phyloP scores from a whole-genome alignment of 164 flowering plant species.

The Nymphaea thermarum region DNA sequence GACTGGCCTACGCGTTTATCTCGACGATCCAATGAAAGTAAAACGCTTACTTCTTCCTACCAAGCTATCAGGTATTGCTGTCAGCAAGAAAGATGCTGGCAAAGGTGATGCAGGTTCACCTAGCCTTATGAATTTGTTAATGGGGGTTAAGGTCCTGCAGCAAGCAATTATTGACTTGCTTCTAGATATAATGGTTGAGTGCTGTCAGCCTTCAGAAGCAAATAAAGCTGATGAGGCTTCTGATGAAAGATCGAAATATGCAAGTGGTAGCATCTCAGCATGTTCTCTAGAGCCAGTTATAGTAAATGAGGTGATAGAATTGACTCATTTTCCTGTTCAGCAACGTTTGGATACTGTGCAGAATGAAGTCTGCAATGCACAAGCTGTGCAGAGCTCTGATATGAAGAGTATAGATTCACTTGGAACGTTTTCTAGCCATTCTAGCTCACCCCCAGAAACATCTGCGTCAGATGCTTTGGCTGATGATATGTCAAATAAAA shows the following conservation, averaged over 20 bases:
- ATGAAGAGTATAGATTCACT: slow-evolving; percentile 14
- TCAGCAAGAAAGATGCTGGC: slow-evolving; percentile 50
- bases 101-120: slow-evolving; percentile 74
- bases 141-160: slow-evolving; percentile 98
- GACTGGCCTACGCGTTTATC: slow-evolving; percentile 96
- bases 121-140: slow-evolving; percentile 91
- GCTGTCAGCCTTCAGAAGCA: slow-evolving; percentile 95
- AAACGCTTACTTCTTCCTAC: slow-evolving; percentile 96
- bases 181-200: slow-evolving; percentile 96
- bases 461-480: slow-evolving; percentile 38
- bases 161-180: slow-evolving; percentile 96
- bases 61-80: slow-evolving; percentile 62
- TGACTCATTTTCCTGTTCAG: slow-evolving; percentile 52
- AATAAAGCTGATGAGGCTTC: slow-evolving; percentile 41
- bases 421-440: slow-evolving; percentile 41
- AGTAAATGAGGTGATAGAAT: slow-evolving; percentile 53
- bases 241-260: slow-evolving; percentile 39
- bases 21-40: slow-evolving; percentile 97
- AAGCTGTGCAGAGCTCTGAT: slow-evolving; percentile 81
- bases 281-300: slow-evolving; percentile 13
- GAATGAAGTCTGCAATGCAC: slow-evolving; percentile 21
- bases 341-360: slow-evolving; percentile 23
- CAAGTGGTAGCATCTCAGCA: slow-evolving; percentile 31
- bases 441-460: slow-evolving; percentile 64
- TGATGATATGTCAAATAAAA: slow-evolving; percentile 43